These are phyloP conservation scores for Apiospora kogelbergensis DNA, from an alignment of 2,329 filamentous ascomycete genomes.

Conservation along the genomic window DNA sequence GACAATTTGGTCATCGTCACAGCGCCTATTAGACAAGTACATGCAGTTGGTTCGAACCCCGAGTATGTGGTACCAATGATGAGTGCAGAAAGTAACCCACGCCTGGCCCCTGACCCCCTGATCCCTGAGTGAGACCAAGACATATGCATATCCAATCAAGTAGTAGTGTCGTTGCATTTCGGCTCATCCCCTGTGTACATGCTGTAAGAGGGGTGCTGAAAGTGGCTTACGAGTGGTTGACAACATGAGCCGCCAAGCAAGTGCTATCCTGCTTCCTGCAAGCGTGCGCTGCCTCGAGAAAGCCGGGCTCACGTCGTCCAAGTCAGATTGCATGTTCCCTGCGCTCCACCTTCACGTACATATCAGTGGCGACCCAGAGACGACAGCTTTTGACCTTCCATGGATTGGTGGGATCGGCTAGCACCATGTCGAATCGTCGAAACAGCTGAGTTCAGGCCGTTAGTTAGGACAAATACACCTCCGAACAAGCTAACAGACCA, in stretches of 20 bases:
- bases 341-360: background rate
- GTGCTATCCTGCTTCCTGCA: background rate
- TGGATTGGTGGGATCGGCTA: background rate
- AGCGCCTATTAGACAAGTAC: background rate
- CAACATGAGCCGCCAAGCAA: background rate
- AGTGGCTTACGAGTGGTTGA: too few relatives aligned
- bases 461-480: background rate
- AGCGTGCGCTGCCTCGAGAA: background rate
- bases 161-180: too few relatives aligned
- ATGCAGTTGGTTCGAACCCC: background rate
- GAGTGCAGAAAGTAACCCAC: background rate
- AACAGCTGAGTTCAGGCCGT: background rate
- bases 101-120: background rate
- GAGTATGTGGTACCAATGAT: background rate
- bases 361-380: background rate
- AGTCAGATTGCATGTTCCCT: background rate
- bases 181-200: background rate
- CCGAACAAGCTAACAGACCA: too few relatives aligned
- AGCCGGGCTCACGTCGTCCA: background rate
- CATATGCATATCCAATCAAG: background rate
- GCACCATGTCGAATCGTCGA: background rate
- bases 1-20: background rate
- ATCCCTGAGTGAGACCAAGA: background rate
- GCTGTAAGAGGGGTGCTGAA: background rate
- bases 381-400: background rate